Conservation (phyloP, 2,329 filamentous ascomycete genomes). For the Epichloe brachyelytri region DNA sequence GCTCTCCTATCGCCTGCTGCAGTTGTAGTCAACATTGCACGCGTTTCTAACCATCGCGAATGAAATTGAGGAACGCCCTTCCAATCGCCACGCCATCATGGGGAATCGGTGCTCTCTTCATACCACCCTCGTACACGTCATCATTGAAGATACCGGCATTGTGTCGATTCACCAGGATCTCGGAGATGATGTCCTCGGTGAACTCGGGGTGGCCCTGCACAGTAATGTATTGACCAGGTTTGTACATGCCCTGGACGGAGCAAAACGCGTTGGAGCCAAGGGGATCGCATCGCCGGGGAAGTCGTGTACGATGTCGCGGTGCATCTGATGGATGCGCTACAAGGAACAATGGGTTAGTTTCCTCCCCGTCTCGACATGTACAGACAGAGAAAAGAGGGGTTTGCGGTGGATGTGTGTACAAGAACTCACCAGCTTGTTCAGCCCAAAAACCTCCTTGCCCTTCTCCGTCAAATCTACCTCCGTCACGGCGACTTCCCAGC, state of each 20-base stretch:
- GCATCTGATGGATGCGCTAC: conserved; percentile 33
- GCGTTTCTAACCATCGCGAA: conserved; percentile 38
- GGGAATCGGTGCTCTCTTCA: conserved; percentile 48
- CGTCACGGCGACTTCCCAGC: conserved; percentile 33
- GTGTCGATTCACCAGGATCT: conserved; percentile 38
- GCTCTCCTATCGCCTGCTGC: too few species aligned
- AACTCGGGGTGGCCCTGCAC: conserved; percentile 38
- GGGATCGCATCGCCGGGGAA: conserved; percentile 26
- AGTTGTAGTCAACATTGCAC: too few species aligned
- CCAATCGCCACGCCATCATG: conserved; percentile 75
- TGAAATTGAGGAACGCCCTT: conserved; percentile 62
- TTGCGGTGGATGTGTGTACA: not conserved
- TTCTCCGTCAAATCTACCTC: conserved; percentile 25
- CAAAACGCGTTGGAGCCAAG: conserved; percentile 27
- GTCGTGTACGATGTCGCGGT: conserved; percentile 29
- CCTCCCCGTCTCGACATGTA: not conserved
- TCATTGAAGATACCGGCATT: conserved; percentile 56
- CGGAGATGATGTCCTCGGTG: conserved; percentile 25
- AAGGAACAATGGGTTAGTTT: conserved; percentile 19
- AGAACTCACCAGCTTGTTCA: conserved; percentile 19
- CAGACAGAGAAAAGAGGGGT: too few species aligned
- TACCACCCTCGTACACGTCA: conserved; percentile 53
- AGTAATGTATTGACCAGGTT: conserved; percentile 24
- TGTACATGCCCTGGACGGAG: conserved; percentile 30
- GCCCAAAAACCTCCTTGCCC: conserved; percentile 26